Evolutionary conservation across 148 eudicot genomes (phyloP).

Genomic region (Drosera capensis): DNA sequence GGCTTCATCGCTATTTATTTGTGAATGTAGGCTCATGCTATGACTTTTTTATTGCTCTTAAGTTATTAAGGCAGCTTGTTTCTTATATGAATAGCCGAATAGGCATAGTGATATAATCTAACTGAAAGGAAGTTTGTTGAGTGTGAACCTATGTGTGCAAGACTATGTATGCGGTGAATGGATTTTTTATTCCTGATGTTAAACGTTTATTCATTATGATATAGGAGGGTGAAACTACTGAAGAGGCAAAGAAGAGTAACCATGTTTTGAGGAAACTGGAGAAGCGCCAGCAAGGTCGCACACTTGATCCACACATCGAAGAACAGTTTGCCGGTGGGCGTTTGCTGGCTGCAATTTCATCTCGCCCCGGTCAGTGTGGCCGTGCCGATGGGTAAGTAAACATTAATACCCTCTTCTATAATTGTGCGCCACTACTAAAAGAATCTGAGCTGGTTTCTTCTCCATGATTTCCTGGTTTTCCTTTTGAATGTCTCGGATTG

Average conservation of each 20-base stretch:
- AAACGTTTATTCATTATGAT: neutral
- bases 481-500: too few species aligned
- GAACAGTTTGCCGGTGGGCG: conserved; percentile 65
- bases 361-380: conserved; percentile 79
- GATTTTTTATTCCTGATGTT: neutral
- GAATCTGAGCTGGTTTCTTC: neutral
- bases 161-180: neutral
- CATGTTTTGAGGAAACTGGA: conserved; percentile 45
- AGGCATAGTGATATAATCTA: too few species aligned
- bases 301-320: conserved; percentile 46
- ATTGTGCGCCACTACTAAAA: too few species aligned
- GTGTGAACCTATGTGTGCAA: too few species aligned
- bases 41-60: too few species aligned
- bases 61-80: too few species aligned
- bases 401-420: too few species aligned
- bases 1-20: too few species aligned
- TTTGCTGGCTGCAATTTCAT: conserved; percentile 54
- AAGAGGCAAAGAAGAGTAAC: conserved; percentile 57
- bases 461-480: neutral
- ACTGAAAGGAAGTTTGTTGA: too few species aligned
- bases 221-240: conserved; percentile 39
- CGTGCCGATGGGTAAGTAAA: conserved; percentile 52
- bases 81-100: too few species aligned
- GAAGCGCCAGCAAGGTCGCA: conserved; percentile 40
- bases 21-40: too few species aligned